Conservation (phyloP, 2,329 filamentous ascomycete species). For the Bipolaris cookei region DNA sequence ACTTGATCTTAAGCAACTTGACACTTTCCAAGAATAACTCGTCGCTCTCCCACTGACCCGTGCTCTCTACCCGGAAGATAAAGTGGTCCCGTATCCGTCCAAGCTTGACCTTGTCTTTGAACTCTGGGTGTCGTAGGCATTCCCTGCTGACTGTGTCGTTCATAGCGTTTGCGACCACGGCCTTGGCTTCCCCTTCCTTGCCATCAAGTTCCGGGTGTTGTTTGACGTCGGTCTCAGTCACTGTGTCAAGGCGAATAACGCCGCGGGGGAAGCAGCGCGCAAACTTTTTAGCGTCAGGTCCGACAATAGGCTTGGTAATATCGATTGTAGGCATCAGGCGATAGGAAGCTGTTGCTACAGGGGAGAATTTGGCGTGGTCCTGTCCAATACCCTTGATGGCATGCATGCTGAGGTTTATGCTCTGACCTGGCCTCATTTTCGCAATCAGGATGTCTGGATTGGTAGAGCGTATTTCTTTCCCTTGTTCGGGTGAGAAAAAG, state of each 20-base stretch:
- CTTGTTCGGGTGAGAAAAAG: slow-evolving; percentile 41
- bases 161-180: slow-evolving; percentile 86
- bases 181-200: slow-evolving; percentile 80
- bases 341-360: slow-evolving; percentile 93
- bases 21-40: slow-evolving; percentile 91
- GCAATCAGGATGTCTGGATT: slow-evolving; percentile 94
- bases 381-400: slow-evolving; percentile 92
- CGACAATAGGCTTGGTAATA: slow-evolving; percentile 83
- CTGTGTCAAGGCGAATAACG: slow-evolving; percentile 79
- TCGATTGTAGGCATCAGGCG: slow-evolving; percentile 86
- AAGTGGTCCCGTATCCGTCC: slow-evolving; percentile 93
- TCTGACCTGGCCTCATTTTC: slow-evolving; percentile 90
- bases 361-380: slow-evolving; percentile 97
- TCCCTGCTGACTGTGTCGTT: slow-evolving; percentile 95
- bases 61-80: slow-evolving; percentile 94
- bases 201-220: slow-evolving; percentile 70
- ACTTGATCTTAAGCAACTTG: slow-evolving; percentile 84
- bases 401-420: slow-evolving; percentile 85
- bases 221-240: slow-evolving; percentile 70
- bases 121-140: slow-evolving; percentile 88
- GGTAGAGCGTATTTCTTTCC: slow-evolving; percentile 74
- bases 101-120: slow-evolving; percentile 93
- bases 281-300: slow-evolving; percentile 87
- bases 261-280: slow-evolving; percentile 85
- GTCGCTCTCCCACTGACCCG: slow-evolving; percentile 93